phyloP scores from a whole-genome alignment of 2,329 filamentous ascomycete genomes.

The Trichoderma citrinoviride region DNA sequence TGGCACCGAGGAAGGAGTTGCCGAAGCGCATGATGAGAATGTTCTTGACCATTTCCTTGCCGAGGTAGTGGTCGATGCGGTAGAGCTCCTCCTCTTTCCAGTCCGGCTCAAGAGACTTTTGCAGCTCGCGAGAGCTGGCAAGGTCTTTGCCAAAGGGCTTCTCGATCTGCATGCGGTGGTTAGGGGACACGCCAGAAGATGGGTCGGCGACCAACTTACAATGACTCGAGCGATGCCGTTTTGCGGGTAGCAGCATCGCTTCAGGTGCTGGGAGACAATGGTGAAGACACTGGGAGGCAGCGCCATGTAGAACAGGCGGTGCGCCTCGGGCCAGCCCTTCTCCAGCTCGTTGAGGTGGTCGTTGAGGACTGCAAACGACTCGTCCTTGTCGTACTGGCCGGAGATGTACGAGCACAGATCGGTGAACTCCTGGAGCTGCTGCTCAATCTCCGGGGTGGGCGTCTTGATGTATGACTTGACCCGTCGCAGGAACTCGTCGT shows the following conservation, averaged over 20 bases:
- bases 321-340: conserved; percentile 74
- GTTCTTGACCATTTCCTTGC: conserved; percentile 99
- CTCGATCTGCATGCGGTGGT: conserved; percentile 66
- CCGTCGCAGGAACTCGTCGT: conserved; percentile 87
- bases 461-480: conserved; percentile 99
- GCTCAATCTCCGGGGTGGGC: conserved; percentile 93
- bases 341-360: conserved; percentile 85
- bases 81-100: conserved; percentile 99
- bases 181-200: neutral
- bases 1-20: conserved; percentile 97
- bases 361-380: conserved; percentile 83
- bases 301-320: conserved; percentile 99
- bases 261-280: conserved; percentile 93
- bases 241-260: conserved; percentile 93
- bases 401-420: conserved; percentile 86
- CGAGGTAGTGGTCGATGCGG: conserved; percentile 98
- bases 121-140: conserved; percentile 86
- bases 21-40: conserved; percentile 96
- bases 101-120: conserved; percentile 91
- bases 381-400: conserved; percentile 97
- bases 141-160: conserved; percentile 99
- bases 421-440: conserved; percentile 90
- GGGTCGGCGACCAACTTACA: conserved; percentile 51
- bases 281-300: conserved; percentile 97
- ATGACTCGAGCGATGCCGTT: conserved; percentile 91